These are phyloP conservation scores for Penicillium sp. DNA, from an alignment of 2,329 filamentous ascomycete genomes.

Conservation along the genomic window DNA sequence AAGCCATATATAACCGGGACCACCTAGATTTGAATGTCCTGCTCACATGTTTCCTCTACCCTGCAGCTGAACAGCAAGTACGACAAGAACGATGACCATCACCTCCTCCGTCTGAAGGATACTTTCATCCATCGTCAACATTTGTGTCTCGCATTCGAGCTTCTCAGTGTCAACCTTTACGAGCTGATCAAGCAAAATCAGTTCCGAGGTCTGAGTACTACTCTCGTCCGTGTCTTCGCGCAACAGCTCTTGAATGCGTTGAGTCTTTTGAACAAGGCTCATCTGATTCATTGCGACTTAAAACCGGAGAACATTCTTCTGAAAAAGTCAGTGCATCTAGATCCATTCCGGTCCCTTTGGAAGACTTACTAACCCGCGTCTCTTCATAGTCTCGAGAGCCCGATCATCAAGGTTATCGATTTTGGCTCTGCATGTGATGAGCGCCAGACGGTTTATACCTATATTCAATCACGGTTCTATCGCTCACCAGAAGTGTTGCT, in stretches of 20 bases:
- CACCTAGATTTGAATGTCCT: neutral
- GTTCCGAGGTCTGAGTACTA: slow-evolving; percentile 95
- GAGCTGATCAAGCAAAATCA: slow-evolving; percentile 99
- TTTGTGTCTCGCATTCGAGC: slow-evolving; percentile 93
- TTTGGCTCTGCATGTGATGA: slow-evolving; percentile 99
- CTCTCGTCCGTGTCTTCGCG: slow-evolving; percentile 93
- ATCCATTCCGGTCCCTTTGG: neutral
- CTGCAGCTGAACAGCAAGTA: slow-evolving; percentile 91
- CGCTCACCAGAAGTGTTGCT: slow-evolving; percentile 93
- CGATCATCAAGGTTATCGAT: slow-evolving; percentile 99
- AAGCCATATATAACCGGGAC: slow-evolving; percentile 39
- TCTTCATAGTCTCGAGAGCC: slow-evolving; percentile 76
- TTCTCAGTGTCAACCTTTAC: slow-evolving; percentile 96
- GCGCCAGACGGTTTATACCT: slow-evolving; percentile 97
- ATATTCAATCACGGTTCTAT: slow-evolving; percentile 98
- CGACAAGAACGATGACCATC: slow-evolving; percentile 98
- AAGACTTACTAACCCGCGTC: neutral
- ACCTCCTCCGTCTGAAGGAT: slow-evolving; percentile 90
- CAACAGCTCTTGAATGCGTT: slow-evolving; percentile 94
- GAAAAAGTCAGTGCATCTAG: slow-evolving; percentile 72
- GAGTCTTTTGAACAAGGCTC: slow-evolving; percentile 91
- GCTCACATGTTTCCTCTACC: slow-evolving; percentile 8
- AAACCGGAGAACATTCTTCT: slow-evolving; percentile 98
- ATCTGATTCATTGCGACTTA: slow-evolving; percentile 95
- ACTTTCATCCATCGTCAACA: slow-evolving; percentile 98